Conservation (phyloP, 2,329 filamentous ascomycete genomes). For the Neonectria magnoliae region DNA sequence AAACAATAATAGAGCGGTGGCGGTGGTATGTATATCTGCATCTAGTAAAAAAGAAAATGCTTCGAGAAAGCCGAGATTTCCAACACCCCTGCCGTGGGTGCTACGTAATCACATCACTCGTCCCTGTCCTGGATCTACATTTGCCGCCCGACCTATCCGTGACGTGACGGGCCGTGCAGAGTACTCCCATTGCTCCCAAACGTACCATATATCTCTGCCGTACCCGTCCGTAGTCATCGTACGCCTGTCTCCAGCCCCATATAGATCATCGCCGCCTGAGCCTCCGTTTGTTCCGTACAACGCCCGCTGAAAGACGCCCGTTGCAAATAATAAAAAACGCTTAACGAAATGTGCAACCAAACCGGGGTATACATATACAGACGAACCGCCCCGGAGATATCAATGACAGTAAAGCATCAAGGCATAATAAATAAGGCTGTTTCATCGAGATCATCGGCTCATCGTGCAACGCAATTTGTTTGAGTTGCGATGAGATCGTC, state of each 20-base stretch:
- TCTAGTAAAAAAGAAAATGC: conserved; percentile 15
- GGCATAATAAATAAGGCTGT: not conserved
- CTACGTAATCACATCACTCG: conserved; percentile 1
- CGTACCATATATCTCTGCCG: conserved; percentile 1
- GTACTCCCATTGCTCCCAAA: not conserved
- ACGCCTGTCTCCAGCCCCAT: conserved; percentile 9
- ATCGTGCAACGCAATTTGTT: not conserved
- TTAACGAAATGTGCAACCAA: conserved; percentile 10
- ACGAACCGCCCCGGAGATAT: not conserved
- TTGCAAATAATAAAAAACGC: conserved; percentile 11
- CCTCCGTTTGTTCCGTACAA: conserved; percentile 4
- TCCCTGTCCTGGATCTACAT: not conserved
- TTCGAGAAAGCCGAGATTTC: conserved; percentile 24
- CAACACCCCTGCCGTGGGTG: not conserved
- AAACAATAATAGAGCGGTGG: conserved; percentile 10
- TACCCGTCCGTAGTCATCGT: conserved; percentile 2
- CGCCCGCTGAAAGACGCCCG: conserved; percentile 16
- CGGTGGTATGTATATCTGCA: conserved; percentile 18
- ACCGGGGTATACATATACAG: not conserved
- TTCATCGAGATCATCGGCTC: conserved; percentile 8
- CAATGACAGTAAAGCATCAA: not conserved
- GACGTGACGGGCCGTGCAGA: not conserved
- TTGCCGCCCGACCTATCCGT: not conserved
- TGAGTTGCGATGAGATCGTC: not conserved
- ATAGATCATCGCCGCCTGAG: conserved; percentile 12